Evolutionary conservation across 345 rosid species (phyloP).

Genomic region (Rhodamnia rubescens): DNA sequence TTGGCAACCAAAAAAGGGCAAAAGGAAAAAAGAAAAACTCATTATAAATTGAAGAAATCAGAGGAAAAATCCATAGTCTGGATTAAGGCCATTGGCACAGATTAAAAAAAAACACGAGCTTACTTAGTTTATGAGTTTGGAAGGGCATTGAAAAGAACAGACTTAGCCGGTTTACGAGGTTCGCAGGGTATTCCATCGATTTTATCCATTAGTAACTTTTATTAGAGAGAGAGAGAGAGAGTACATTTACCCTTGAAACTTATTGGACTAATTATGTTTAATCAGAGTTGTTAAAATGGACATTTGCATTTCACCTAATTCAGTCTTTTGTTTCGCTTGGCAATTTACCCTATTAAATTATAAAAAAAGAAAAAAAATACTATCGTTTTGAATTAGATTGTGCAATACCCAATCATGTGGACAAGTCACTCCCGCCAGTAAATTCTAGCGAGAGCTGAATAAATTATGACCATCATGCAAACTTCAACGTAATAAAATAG

Average conservation of each 20-base stretch:
- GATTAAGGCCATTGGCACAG: background rate
- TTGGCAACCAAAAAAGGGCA: background rate
- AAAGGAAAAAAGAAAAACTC: background rate
- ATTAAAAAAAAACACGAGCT: background rate
- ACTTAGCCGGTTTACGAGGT: background rate
- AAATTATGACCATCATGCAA: background rate
- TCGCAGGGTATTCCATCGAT: accelerated
- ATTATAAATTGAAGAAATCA: background rate
- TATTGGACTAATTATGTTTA: background rate
- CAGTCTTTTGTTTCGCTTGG: background rate
- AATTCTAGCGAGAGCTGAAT: background rate
- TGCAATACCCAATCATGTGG: background rate
- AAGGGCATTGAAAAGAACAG: accelerated
- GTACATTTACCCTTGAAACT: background rate
- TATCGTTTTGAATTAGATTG: background rate
- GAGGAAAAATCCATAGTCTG: background rate
- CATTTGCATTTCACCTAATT: background rate
- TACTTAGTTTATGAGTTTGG: background rate
- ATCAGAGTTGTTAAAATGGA: background rate
- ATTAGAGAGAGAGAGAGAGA: background rate
- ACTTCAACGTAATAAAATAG: background rate
- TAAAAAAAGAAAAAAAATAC: background rate
- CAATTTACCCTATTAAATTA: background rate
- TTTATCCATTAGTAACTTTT: background rate
- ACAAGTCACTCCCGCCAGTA: background rate